These are phyloP conservation scores for Lathyrus tuberosus DNA, from an alignment of 306 rosid genomes.

Conservation along the genomic window DNA sequence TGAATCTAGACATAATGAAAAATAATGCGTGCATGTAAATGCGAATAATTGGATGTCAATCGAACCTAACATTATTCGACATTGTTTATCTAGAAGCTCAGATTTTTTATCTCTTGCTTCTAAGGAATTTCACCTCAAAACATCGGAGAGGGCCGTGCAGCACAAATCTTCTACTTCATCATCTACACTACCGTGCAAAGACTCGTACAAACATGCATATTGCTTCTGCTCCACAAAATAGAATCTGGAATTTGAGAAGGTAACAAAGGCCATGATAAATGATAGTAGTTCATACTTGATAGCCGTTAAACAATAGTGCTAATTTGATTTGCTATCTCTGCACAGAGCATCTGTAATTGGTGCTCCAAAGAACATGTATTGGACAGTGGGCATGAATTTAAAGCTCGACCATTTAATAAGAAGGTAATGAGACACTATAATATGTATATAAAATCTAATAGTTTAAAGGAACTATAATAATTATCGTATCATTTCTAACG, in stretches of 20 bases:
- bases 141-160: too few relatives aligned
- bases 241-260: constrained; percentile 63
- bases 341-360: constrained; percentile 62
- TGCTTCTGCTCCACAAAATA: constrained; percentile 48
- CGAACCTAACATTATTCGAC: too few relatives aligned
- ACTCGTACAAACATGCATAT: constrained; percentile 51
- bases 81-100: too few relatives aligned
- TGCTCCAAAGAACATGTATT: constrained; percentile 54
- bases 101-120: too few relatives aligned
- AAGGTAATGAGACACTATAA: constrained; percentile 55
- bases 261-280: constrained; percentile 38
- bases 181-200: constrained; percentile 55
- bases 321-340: constrained; percentile 36
- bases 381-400: constrained; percentile 55
- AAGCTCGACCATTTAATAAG: constrained; percentile 77
- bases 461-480: too few relatives aligned
- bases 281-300: constrained; percentile 29
- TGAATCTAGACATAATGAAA: too few relatives aligned
- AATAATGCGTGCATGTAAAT: too few relatives aligned
- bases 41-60: too few relatives aligned
- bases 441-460: too few relatives aligned
- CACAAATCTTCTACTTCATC: constrained; percentile 61
- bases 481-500: too few relatives aligned
- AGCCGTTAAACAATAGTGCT: constrained; percentile 32
- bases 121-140: too few relatives aligned